A percentile compares a stretch with the other conserved stretches of the same genome.
Evolutionary conservation across 495 filamentous ascomycete genomes (phyloP).

Genomic region (Aspergillus asperescens): DNA sequence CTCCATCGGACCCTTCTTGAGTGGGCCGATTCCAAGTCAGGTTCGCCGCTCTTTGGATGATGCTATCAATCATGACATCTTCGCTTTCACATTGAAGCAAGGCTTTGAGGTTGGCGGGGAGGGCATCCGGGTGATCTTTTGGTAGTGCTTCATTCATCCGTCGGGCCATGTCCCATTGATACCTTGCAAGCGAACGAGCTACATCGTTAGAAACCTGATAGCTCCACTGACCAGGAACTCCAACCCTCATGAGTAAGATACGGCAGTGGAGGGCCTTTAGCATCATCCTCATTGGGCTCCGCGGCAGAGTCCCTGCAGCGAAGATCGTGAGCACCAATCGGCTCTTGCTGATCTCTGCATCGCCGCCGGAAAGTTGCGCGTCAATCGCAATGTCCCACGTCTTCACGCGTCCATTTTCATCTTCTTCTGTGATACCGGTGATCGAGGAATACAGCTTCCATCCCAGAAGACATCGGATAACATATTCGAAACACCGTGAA

Average conservation of each 20-base stretch:
- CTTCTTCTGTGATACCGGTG: conserved; percentile 75
- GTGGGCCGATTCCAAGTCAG: conserved; percentile 82
- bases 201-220: conserved; percentile 58
- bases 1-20: conserved; percentile 53
- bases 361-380: conserved; percentile 90
- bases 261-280: conserved; percentile 88
- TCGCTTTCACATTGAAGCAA: conserved; percentile 73
- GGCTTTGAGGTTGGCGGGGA: conserved; percentile 69
- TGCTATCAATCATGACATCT: conserved; percentile 67
- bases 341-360: conserved; percentile 82
- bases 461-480: conserved; percentile 72
- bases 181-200: conserved; percentile 61
- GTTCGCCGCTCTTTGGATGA: conserved; percentile 84
- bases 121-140: conserved; percentile 53
- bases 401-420: conserved; percentile 82
- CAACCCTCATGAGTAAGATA: conserved; percentile 76
- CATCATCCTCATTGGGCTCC: conserved; percentile 81
- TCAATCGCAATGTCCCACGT: conserved; percentile 94
- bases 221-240: conserved; percentile 55
- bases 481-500: conserved; percentile 74
- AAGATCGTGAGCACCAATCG: conserved; percentile 82
- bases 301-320: conserved; percentile 80
- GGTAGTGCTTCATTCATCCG: conserved; percentile 56
- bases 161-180: conserved; percentile 77
- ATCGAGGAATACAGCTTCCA: conserved; percentile 67